Conservation (phyloP, 352 stramenopile species). For the Plasmopara viticola region DNA sequence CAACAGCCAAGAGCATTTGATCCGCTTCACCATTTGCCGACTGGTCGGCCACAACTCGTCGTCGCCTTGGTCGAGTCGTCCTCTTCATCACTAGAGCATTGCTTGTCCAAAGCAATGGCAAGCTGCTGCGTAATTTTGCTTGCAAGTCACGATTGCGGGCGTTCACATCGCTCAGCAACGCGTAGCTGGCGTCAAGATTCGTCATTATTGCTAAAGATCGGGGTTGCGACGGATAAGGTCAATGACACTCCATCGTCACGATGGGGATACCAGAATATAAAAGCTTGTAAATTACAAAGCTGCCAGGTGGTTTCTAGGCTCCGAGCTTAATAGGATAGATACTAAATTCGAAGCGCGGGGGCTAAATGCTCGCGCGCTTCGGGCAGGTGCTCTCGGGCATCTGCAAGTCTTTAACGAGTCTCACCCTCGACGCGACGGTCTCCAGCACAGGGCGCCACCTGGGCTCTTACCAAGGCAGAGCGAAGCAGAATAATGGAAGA, state of each 20-base stretch:
- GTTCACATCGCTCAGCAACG: conserved; percentile 45
- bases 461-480: no score
- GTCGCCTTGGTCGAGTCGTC: conserved; percentile 4
- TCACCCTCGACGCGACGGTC: no score
- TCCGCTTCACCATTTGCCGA: conserved; percentile 9
- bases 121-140: conserved; percentile 34
- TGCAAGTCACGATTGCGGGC: conserved; percentile 44
- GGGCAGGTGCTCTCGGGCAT: no score
- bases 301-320: no score
- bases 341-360: no score
- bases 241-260: conserved; percentile 10
- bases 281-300: no score
- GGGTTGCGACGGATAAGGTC: neutral
- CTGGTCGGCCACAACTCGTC: conserved; percentile 7
- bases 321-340: no score
- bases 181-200: conserved; percentile 43
- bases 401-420: no score
- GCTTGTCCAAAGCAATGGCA: conserved; percentile 47
- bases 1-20: conserved; percentile 17
- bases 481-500: no score
- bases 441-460: no score
- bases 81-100: conserved; percentile 39
- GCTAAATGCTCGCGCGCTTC: no score
- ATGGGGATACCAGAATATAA: no score
- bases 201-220: conserved; percentile 2